A percentile compares a stretch with the other conserved stretches of the same genome.
Evolutionary conservation across 164 flowering plant species (phyloP).

Genomic region (Vitis cinerea): DNA sequence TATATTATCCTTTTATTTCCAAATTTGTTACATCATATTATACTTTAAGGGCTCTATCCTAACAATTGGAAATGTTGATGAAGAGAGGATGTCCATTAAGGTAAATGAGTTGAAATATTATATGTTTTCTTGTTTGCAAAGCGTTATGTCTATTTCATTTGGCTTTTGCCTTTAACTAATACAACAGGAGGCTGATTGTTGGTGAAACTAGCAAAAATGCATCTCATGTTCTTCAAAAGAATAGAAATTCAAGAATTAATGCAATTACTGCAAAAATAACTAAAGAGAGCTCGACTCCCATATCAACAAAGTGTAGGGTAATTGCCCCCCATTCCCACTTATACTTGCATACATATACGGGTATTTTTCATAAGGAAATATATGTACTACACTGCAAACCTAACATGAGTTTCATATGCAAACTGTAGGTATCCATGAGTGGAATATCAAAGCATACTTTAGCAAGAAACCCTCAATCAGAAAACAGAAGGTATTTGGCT

Average conservation of each 20-base stretch:
- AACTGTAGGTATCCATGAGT: slow-evolving; percentile 48
- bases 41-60: too few relatives aligned
- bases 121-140: too few relatives aligned
- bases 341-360: too few relatives aligned
- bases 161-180: too few relatives aligned
- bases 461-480: slow-evolving; percentile 24
- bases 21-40: too few relatives aligned
- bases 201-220: slow-evolving; percentile 28
- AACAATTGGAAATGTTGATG: too few relatives aligned
- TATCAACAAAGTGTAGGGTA: slow-evolving; percentile 29
- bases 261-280: slow-evolving; percentile 23
- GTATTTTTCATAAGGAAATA: neutral
- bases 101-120: too few relatives aligned
- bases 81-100: too few relatives aligned
- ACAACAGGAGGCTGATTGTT: neutral
- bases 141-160: too few relatives aligned
- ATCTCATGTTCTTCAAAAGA: slow-evolving; percentile 26
- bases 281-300: slow-evolving; percentile 26
- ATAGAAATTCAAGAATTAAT: slow-evolving; percentile 22
- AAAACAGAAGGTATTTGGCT: slow-evolving; percentile 47
- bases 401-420: slow-evolving; percentile 15
- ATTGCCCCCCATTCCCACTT: neutral
- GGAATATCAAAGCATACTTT: slow-evolving; percentile 33
- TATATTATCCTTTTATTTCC: too few relatives aligned
- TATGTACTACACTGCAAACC: neutral